Base-by-base conservation (phyloP, 2,329 filamentous ascomycete genomes). In the Neonectria neomacrospora region DNA sequence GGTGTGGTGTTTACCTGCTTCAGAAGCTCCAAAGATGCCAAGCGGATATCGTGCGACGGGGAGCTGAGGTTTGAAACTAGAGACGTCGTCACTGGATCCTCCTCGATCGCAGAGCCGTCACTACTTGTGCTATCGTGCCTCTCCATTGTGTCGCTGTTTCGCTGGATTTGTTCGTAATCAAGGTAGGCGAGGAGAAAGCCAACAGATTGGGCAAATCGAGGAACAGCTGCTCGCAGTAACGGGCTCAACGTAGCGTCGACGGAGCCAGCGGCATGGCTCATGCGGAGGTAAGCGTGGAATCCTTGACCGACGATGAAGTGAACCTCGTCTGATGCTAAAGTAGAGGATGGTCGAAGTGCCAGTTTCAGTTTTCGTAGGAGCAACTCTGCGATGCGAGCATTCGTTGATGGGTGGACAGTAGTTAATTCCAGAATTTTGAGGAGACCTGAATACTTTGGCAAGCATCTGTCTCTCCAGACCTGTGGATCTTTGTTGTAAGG, bases 281-380 rank as follows among this genome's bases (percentile, higher is more conserved):
- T 88, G 52, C 86, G 83, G 26, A 93, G 82, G 70, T 94, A 92
- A 5, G 90, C 87, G 61, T 87, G 87, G 72, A 96, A 93, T 0
- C 91, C 92, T 68, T 89, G 89, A 10, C 91, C 91, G 61, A 90
- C 84, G 53, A 92, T 91, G 68, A 96, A 93, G 37, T 87, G 84
- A n/a, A 88, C 86, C 73, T 90, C 86, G 65, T 90, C 85, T 3
- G 86, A 87, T 2, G 84, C 82, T 54, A 88, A 78, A 11, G 84
- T 83, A 6, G 85, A 85, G 2, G 87, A 87, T 8, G 88, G 87
- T 20, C 86, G 82, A 47, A 93, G 79, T 0, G 90, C 88, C 23
- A 90, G 82, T 69, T 88, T 87, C 41, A 93, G 77, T 72, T 91
- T 91, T 58, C 85, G 82, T 37, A 91, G 83, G 22, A 93, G 77